Base-by-base conservation (phyloP, 2,329 filamentous ascomycete genomes). In the Phialocephala sp. region DNA sequence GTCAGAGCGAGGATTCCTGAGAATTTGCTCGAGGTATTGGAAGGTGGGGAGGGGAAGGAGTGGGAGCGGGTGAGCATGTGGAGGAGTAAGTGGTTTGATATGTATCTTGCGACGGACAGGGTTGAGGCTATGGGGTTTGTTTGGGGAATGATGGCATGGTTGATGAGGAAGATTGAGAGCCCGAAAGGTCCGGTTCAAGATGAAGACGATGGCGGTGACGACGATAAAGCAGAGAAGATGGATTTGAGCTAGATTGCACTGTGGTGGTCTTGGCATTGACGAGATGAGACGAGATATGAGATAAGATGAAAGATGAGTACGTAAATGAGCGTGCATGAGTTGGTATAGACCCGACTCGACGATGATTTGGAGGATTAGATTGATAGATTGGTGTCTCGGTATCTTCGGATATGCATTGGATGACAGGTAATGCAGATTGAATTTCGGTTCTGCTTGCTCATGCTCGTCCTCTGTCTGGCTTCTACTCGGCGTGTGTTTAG, bases 21-120 rank as follows among this genome's bases (percentile, higher is more conserved):
- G 35, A 77, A 79, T 27, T 74, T 89, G 56, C 77, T 89, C 36
- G 79, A 80, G 18, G 83, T 85, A 8, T 69, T 89, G 1, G 83
- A 82, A 8, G 87, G 87, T 0, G 66, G 72, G 1, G 76, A 76
- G 41, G 69, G 66, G 2, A 71, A 79, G 39, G 75, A 74, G 8
- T 78, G 77, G 59, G 72, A 68, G 18, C 75, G 66, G 27, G 76
- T 89, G 2, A 79, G 83, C 69, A 79, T 87, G 41, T 85, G 84
- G 81, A 81, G 87, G 66, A 89, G 84, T 68, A 79, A 75, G 45
- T 90, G 87, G 87, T 88, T 80, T 71, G 87, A 90, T 72, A 75
- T 89, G 12, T 89, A 89, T 71, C 69, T 82, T 57, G 72, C 76
- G 0, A 79, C 84, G 24, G 83, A 89, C 62, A 77, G 87, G 55